A percentile compares a stretch with the other conserved stretches of the same genome.
phyloP scores from a whole-genome alignment of 2,329 filamentous ascomycete genomes.

The Alternaria arborescens region DNA sequence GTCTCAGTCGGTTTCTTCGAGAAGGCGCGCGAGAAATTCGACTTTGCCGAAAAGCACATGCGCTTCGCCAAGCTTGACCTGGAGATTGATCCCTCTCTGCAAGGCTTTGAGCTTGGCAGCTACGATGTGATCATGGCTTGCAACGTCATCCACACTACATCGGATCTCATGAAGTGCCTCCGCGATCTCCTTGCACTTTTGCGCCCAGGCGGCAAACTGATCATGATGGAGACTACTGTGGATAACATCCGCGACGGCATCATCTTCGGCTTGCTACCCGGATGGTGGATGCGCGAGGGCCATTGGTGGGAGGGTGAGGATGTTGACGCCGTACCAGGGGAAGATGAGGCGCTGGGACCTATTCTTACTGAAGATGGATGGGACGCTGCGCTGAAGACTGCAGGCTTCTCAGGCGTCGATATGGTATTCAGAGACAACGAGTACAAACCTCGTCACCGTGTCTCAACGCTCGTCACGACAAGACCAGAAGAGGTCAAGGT shows the following conservation, averaged over 20 bases:
- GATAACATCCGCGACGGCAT: constrained; percentile 12
- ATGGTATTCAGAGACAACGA: constrained; percentile 15
- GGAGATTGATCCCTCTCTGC: constrained; percentile 1
- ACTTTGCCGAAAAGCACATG: constrained; percentile 12
- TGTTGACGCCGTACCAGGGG: constrained; percentile 7
- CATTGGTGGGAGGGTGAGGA: constrained; percentile 19
- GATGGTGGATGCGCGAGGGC: constrained; percentile 18
- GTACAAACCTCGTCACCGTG: constrained; percentile 9
- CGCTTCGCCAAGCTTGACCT: constrained; percentile 21
- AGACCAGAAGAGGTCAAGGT: constrained; percentile 16
- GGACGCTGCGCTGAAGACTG: constrained; percentile 24
- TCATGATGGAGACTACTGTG: constrained; percentile 14
- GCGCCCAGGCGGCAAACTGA: constrained; percentile 20
- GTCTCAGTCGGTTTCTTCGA: constrained; percentile 15
- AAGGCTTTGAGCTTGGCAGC: constrained; percentile 20
- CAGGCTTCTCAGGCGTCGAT: constrained; percentile 16
- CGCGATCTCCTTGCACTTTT: constrained; percentile 8
- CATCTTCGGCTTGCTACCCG: constrained; percentile 18
- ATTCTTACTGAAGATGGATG: constrained; percentile 25
- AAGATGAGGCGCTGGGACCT: constrained; percentile 10
- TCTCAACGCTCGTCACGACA: constrained; percentile 6
- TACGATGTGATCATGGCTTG: constrained; percentile 31
- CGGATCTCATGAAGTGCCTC: constrained; percentile 10
- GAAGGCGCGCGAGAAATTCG: constrained; percentile 12
- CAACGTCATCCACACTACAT: constrained; percentile 21